Base-by-base conservation (phyloP, 352 stramenopile genomes). In the Peronosclerospora sorghi region DNA sequence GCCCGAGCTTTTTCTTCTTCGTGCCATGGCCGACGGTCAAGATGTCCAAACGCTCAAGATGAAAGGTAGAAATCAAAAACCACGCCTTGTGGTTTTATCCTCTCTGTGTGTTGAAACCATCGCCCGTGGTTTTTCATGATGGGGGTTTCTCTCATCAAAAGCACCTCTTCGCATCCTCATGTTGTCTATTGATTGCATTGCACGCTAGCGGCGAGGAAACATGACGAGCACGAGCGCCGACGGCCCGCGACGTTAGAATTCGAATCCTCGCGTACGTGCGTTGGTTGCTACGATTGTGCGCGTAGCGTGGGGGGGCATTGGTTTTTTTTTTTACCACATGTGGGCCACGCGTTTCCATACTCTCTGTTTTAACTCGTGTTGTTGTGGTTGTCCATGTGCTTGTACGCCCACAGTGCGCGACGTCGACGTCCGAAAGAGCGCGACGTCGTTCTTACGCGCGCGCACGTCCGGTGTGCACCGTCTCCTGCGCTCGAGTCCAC, bases 381-480 rank as follows among this genome's bases (percentile, higher is more conserved):
- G 28, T 34, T 30, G 9, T 34, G 28, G 4, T 34, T 34, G 28
- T n/a, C n/a, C n/a, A n/a, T n/a, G n/a, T n/a, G n/a, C n/a, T n/a
- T n/a, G n/a, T n/a, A n/a, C n/a, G n/a, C 9, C 7, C 18, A 14
- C 20, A 29, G 10, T 28, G 84, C 69, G 58, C 8, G 75, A 69
- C 0, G 69, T 19, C 13, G 17, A 86, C 24, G 50, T 56, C 8
- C 55, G 71, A 4, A 78, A 80, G 18, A 23, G 59, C 5, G 64
- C 58, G 4, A 68, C 61, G 8, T 82, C 68, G 23, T 78, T 78
- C 35, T 56, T 70, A 3, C 70, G 71, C 20, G 59, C 69, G 5
- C 58, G 70, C 19, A 72, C 75, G 35, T 84, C 74, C 27, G 74
- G 74, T 19, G 67, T 86, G 8, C 75, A 72, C 18, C 71, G 74